Evolutionary conservation across 2,329 filamentous ascomycete species (phyloP).

Genomic region (Aspergillus sp.): DNA sequence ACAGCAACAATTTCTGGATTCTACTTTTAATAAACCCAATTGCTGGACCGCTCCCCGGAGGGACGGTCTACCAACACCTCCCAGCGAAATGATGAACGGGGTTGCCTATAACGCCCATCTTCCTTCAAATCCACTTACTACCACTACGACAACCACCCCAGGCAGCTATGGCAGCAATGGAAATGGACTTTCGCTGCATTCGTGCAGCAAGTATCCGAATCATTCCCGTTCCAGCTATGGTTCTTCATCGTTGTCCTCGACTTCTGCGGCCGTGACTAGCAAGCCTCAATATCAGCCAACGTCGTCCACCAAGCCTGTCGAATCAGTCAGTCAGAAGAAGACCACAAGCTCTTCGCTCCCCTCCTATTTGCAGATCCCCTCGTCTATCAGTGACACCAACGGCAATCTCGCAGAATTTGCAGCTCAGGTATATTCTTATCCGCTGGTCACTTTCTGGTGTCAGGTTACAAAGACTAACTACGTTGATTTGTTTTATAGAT

Average conservation of each 20-base stretch:
- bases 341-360: constrained; percentile 34
- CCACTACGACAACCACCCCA: neutral
- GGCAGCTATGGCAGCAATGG: constrained; percentile 23
- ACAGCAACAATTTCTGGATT: neutral
- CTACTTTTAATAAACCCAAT: constrained; percentile 8
- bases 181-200: constrained; percentile 18
- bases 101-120: constrained; percentile 30
- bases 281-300: constrained; percentile 19
- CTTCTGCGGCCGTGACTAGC: constrained; percentile 13
- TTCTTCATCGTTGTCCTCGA: constrained; percentile 9
- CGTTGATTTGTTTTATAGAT: constrained; percentile 50
- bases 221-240: constrained; percentile 18
- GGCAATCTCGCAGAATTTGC: constrained; percentile 77
- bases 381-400: constrained; percentile 66
- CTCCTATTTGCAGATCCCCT: constrained; percentile 61
- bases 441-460: neutral
- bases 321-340: constrained; percentile 21
- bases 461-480: neutral
- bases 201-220: constrained; percentile 14
- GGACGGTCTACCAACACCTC: constrained; percentile 37
- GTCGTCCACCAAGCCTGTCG: constrained; percentile 14
- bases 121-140: constrained; percentile 9
- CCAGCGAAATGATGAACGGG: constrained; percentile 40
- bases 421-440: constrained; percentile 56
- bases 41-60: constrained; percentile 31